Conservation (phyloP, 345 rosid species). For the Stellera chamaejasme region DNA sequence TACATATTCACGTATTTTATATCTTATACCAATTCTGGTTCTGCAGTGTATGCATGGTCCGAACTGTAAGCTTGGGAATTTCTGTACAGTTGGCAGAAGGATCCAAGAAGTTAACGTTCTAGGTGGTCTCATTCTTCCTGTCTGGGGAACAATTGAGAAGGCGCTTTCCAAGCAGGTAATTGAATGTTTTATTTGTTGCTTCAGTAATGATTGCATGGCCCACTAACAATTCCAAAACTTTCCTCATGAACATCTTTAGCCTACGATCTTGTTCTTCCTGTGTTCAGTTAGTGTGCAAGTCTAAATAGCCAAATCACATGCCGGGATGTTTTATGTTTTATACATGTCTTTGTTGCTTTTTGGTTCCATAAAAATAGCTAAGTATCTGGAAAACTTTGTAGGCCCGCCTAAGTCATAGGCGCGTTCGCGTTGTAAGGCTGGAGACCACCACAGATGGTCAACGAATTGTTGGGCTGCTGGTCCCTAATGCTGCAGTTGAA, state of each 20-base stretch:
- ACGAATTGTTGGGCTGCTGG: slow-evolving; percentile 82
- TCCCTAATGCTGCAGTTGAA: slow-evolving; percentile 91
- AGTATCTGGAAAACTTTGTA: slow-evolving; percentile 20
- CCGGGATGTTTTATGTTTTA: slow-evolving; percentile 4
- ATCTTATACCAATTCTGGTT: not conserved
- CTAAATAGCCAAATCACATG: no score
- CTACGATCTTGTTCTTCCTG: no score
- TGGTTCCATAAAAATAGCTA: not conserved
- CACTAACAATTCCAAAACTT: not conserved
- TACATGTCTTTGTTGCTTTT: not conserved
- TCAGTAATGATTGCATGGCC: not conserved
- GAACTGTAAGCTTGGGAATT: slow-evolving; percentile 80
- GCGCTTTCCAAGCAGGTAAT: slow-evolving; percentile 92
- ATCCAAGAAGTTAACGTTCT: slow-evolving; percentile 87
- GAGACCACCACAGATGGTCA: slow-evolving; percentile 75
- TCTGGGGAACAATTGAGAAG: slow-evolving; percentile 97
- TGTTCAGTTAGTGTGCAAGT: no score
- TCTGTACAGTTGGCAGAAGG: slow-evolving; percentile 95
- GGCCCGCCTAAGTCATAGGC: slow-evolving; percentile 88
- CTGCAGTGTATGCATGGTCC: slow-evolving; percentile 99
- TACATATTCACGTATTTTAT: no score
- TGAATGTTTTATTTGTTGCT: not conserved
- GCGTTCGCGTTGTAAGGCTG: slow-evolving; percentile 77
- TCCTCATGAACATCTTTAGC: not conserved
- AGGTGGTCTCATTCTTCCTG: slow-evolving; percentile 96